A percentile compares a stretch with the other conserved stretches of the same genome.
These are phyloP conservation scores for Schoenoplectus tabernaemontani DNA, from an alignment of 202 grass and related monocot genomes.

Conservation along the genomic window DNA sequence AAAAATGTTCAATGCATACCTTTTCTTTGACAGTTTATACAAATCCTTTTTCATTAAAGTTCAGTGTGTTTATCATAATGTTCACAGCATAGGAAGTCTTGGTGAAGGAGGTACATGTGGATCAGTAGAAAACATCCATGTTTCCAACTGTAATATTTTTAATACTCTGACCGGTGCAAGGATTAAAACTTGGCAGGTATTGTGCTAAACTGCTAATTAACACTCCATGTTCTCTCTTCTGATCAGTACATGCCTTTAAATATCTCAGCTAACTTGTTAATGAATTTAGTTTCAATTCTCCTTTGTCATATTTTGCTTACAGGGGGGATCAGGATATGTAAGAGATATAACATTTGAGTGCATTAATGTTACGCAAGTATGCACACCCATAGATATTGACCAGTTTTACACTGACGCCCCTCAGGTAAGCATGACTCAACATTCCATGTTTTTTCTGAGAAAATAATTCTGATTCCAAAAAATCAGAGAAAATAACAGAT, in stretches of 20 bases:
- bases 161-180: conserved; percentile 35
- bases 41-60: conserved; percentile 8
- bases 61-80: conserved; percentile 10
- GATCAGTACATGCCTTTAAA: neutral
- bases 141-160: conserved; percentile 35
- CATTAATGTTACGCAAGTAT: conserved; percentile 34
- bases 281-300: too few relatives aligned
- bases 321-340: conserved; percentile 48
- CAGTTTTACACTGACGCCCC: conserved; percentile 44
- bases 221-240: neutral
- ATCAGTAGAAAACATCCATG: conserved; percentile 26
- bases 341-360: conserved; percentile 29
- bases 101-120: conserved; percentile 9
- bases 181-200: conserved; percentile 84
- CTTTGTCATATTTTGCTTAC: conserved; percentile 1
- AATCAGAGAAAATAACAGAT: neutral
- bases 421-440: conserved; percentile 13
- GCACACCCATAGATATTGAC: conserved; percentile 39
- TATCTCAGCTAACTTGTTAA: neutral
- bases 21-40: neutral
- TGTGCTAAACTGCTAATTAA: conserved; percentile 27
- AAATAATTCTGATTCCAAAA: neutral
- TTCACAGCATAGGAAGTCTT: conserved; percentile 51
- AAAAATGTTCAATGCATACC: neutral
- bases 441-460: neutral